These are phyloP conservation scores for Pseudonitzschia multiseries DNA, from an alignment of 108 stramenopile genomes.

Conservation along the genomic window DNA sequence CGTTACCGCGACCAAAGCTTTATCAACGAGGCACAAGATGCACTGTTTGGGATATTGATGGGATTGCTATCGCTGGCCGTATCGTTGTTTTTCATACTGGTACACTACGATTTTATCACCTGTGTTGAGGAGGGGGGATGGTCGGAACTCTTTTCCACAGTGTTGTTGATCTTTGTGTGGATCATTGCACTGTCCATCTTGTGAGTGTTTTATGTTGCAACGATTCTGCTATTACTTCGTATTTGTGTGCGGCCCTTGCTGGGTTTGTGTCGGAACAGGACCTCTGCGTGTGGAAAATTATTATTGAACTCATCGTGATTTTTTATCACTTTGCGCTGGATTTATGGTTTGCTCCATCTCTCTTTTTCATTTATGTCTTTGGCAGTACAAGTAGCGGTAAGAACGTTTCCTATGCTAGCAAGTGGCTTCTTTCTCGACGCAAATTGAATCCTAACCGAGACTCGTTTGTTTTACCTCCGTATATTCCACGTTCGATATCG, in stretches of 20 bases:
- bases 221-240: background rate
- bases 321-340: too few relatives aligned
- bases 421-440: background rate
- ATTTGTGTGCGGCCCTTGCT: background rate
- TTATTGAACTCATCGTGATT: too few relatives aligned
- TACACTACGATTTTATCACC: constrained; percentile 68
- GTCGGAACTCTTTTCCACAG: constrained; percentile 38
- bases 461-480: too few relatives aligned
- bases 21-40: constrained; percentile 24
- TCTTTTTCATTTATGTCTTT: too few relatives aligned
- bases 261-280: background rate
- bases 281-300: background rate
- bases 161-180: constrained; percentile 40
- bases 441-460: background rate
- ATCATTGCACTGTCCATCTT: constrained; percentile 37
- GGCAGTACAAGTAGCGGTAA: too few relatives aligned
- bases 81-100: constrained; percentile 51
- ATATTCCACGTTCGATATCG: background rate
- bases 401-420: background rate
- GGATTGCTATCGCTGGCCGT: constrained; percentile 41
- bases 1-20: background rate
- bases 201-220: background rate
- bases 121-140: constrained; percentile 43
- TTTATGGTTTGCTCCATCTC: too few relatives aligned
- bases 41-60: constrained; percentile 48